Evolutionary conservation across 1,284 basidiomycete species (phyloP).

Genomic region (Malassezia caprae): DNA sequence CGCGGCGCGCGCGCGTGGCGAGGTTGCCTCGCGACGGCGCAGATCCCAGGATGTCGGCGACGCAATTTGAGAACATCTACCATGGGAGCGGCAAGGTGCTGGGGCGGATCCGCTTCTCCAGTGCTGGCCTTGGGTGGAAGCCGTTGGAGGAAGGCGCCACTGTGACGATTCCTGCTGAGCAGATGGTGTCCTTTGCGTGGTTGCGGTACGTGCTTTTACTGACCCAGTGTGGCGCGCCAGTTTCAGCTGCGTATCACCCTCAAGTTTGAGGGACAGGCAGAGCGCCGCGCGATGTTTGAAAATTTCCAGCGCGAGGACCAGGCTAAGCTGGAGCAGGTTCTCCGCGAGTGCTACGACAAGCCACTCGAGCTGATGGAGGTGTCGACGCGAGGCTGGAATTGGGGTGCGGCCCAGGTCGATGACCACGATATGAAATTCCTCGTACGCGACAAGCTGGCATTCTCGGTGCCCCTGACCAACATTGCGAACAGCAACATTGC

Average conservation of each 20-base stretch:
- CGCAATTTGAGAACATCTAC: constrained; percentile 72
- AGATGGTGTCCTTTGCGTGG: constrained; percentile 37
- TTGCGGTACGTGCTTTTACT: constrained; percentile 51
- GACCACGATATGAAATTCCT: constrained; percentile 82
- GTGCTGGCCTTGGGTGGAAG: constrained; percentile 44
- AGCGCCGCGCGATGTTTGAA: constrained; percentile 69
- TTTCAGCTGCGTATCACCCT: constrained; percentile 78
- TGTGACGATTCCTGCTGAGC: constrained; percentile 38
- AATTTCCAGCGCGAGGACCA: constrained; percentile 76
- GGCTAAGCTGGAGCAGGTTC: constrained; percentile 45
- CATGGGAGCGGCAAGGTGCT: constrained; percentile 62
- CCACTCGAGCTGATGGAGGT: constrained; percentile 76
- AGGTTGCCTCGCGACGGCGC: background rate
- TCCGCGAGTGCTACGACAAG: constrained; percentile 62
- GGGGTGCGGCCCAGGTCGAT: constrained; percentile 60
- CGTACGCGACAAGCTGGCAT: constrained; percentile 78
- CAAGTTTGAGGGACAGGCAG: constrained; percentile 57
- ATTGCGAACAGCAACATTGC: constrained; percentile 98
- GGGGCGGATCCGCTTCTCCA: constrained; percentile 56
- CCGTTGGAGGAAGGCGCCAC: constrained; percentile 23
- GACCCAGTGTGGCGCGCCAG: constrained; percentile 66
- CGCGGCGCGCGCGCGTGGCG: constrained; percentile 7
- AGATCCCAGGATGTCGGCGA: constrained; percentile 38
- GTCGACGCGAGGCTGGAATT: constrained; percentile 94
- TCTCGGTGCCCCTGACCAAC: constrained; percentile 75